Base-by-base conservation (phyloP, 352 stramenopile genomes). In the Phytophthora meadii region DNA sequence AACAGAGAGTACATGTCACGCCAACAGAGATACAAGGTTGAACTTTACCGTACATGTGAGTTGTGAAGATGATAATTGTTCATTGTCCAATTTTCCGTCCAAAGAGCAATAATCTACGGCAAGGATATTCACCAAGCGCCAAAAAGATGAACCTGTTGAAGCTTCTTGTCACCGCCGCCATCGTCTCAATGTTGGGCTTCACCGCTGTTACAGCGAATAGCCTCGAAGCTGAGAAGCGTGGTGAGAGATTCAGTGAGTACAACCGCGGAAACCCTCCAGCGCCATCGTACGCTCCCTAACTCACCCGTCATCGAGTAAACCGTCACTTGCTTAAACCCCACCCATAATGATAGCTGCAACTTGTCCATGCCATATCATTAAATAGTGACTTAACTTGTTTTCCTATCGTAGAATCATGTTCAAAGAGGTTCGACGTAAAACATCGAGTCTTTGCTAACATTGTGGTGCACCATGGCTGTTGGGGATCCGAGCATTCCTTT, bases 371-470 rank as follows among this genome's bases (percentile, higher is more conserved):
- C 30, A 14, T 34, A 2, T 2, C 8, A 34, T 34, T 11, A 2
- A 19, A 19, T 19, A 19, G 19, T 19, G 6, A 34, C 10, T 34
- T 3, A 34, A 36, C 3, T 8, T 36, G 30, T 36, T 14, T 36
- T 36, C 30, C 12, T 8, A 9, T 34, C 28, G 28, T 34, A 8
- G 5, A 34, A 34, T 4, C 8, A 36, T 14, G 9, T 4, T 47
- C 52, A 57, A 15, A 71, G 36, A 19, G 60, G 52, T 7, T 77
- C 61, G 30, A 80, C 64, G 61, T 79, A 88, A 54, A 89, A 88
- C 77, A 90, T 88, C 12, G 78, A 90, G 50, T 87, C 72, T 36
- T 74, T 79, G 59, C 81, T 90, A 41, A 81, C 73, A 40, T 73
- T 81, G 27, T 60, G 70, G 9, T 81, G 74, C 30, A 60, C 61